Evolutionary conservation across 2,329 filamentous ascomycete genomes (phyloP), one percentile per base, ranked within the genome.

Genomic region (Stemphylium beticola): DNA sequence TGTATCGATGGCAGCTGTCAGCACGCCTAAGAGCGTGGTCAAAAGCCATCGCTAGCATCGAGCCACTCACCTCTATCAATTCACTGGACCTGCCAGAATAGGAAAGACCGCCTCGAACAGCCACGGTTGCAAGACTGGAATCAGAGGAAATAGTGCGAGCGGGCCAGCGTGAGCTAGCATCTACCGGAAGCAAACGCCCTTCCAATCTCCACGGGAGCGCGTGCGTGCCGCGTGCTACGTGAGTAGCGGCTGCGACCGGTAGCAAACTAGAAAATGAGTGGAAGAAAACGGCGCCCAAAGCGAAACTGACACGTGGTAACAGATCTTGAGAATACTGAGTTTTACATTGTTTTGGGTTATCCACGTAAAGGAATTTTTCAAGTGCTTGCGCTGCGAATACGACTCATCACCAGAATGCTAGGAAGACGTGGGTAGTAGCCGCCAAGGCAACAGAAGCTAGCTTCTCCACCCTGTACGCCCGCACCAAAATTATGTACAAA

Each of bases 401-500:
- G 10, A 32, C 22, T 18, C 49, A 52, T 52, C 41, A 24, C 34
- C 49, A 15, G 49, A 41, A 46, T 52, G 49, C 36, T 52, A 31
- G 22, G 12, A 31, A 31, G 29, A 24, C 10, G 15, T 20, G 29
- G 36, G 33, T 34, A 31, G 32, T 29, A 7, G 24, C 34, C 38
- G 22, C 38, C 2, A 29, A 9, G 11, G 40, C 44, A 40, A 17
- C n/a, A 34, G 22, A 42, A 46, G 39, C 45, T 42, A 37, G 18
- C 51, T 49, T 39, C 29, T 26, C 26, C 40, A 42, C 46, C 46
- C 15, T 14, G 8, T 12, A 40, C 37, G 18, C 20, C 37, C 20
- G 9, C 24, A 46, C 52, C 36, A 42, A 32, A 60, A 60, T 62
- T 62, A 64, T 64, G 53, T 62, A 64, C 61, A 64, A 58, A 47